These are phyloP conservation scores for Microdochium bolleyi DNA, from an alignment of 2,329 filamentous ascomycete genomes.

Conservation along the genomic window DNA sequence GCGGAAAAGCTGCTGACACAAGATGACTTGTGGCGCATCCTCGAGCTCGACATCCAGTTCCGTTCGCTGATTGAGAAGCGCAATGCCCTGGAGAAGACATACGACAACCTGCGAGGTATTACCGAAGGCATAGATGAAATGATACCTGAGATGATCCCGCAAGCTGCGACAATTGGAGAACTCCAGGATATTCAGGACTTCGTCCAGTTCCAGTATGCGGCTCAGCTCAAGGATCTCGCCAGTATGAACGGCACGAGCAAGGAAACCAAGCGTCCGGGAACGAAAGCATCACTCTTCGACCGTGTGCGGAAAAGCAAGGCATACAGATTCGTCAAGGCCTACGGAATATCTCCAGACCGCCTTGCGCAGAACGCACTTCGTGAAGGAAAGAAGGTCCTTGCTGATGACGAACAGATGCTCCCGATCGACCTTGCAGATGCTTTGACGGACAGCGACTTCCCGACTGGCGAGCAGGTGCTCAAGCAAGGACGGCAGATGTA, in stretches of 20 bases:
- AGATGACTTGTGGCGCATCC: conserved; percentile 88
- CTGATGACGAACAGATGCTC: conserved; percentile 73
- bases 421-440: conserved; percentile 84
- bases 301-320: conserved; percentile 73
- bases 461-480: conserved; percentile 68
- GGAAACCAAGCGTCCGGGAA: conserved; percentile 72
- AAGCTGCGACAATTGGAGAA: conserved; percentile 84
- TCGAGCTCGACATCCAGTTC: conserved; percentile 93
- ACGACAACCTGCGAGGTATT: conserved; percentile 58
- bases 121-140: conserved; percentile 61
- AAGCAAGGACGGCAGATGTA: conserved; percentile 79
- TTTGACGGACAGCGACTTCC: conserved; percentile 64
- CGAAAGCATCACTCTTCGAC: conserved; percentile 73
- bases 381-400: conserved; percentile 68
- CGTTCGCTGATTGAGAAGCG: conserved; percentile 88
- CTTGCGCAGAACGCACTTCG: conserved; percentile 81
- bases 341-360: conserved; percentile 82
- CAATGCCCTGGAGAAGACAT: conserved; percentile 73
- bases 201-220: conserved; percentile 85
- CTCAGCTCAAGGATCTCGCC: conserved; percentile 74
- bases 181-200: conserved; percentile 96
- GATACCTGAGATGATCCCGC: conserved; percentile 73
- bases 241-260: conserved; percentile 55
- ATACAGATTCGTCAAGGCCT: conserved; percentile 76
- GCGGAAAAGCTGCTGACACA: conserved; percentile 88